Conservation (phyloP, 2,329 filamentous ascomycete species). For the Cordyceps farinosa region DNA sequence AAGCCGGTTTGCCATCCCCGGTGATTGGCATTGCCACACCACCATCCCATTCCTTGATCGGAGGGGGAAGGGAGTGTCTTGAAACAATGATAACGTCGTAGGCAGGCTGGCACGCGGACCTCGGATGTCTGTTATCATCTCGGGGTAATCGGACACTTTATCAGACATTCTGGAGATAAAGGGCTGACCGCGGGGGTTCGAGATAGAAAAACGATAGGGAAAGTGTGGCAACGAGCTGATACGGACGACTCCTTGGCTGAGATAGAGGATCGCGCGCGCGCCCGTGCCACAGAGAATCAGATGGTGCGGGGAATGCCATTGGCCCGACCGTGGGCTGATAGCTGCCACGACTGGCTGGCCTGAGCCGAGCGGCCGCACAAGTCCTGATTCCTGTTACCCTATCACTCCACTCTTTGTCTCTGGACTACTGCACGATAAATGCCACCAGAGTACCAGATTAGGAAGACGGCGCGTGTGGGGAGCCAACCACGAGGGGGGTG, state of each 20-base stretch:
- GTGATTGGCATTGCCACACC: constrained; percentile 15
- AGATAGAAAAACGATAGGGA: constrained; percentile 10
- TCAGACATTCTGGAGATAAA: neutral
- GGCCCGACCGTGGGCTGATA: constrained; percentile 40
- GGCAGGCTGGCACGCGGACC: neutral
- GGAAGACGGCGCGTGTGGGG: constrained; percentile 4
- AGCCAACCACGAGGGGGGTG: constrained; percentile 7
- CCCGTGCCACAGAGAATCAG: neutral
- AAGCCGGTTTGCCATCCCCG: neutral
- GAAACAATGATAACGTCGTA: constrained; percentile 2
- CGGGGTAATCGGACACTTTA: neutral
- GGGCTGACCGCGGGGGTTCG: neutral
- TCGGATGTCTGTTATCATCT: constrained; percentile 1
- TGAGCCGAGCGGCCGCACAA: neutral
- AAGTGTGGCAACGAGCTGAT: neutral
- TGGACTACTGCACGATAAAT: constrained; percentile 5
- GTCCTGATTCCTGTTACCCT: constrained; percentile 10
- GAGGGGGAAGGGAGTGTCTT: neutral
- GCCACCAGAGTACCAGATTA: constrained; percentile 9
- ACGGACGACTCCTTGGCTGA: neutral
- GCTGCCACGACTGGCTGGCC: constrained; percentile 46
- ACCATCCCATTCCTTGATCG: neutral
- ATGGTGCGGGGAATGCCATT: constrained; percentile 19
- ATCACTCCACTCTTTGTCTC: constrained; percentile 10
- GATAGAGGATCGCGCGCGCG: neutral